Percentiles rank a stretch among this genome's conserved stretches.
Evolutionary conservation across 1,284 basidiomycete species (phyloP).

Genomic region (Wolfiporia cocos): DNA sequence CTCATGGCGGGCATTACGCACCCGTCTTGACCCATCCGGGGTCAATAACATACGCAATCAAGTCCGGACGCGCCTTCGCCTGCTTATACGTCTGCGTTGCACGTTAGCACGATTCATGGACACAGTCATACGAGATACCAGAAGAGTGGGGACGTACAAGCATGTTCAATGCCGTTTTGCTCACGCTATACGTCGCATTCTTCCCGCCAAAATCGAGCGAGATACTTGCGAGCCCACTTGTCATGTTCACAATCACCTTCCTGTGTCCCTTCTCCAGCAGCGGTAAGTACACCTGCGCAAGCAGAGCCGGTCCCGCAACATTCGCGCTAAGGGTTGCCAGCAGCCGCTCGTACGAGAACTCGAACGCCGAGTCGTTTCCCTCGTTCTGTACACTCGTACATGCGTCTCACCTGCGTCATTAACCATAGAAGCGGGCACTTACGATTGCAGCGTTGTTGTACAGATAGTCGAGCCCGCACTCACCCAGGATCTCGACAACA

Average conservation of each 20-base stretch:
- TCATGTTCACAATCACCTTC: conserved; percentile 31
- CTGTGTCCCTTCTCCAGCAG: conserved; percentile 24
- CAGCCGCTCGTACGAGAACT: conserved; percentile 16
- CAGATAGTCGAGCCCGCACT: conserved; percentile 30
- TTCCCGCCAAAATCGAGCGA: conserved; percentile 18
- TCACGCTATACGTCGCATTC: conserved; percentile 24
- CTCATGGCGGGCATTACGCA: background rate
- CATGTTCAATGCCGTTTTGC: conserved; percentile 27
- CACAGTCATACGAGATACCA: background rate
- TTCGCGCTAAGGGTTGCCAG: conserved; percentile 23
- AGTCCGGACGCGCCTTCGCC: conserved; percentile 18
- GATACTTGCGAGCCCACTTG: conserved; percentile 27
- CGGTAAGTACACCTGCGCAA: conserved; percentile 26
- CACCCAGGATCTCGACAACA: conserved; percentile 23
- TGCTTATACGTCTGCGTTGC: conserved; percentile 27
- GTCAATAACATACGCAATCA: conserved; percentile 20
- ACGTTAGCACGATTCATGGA: background rate
- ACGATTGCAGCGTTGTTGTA: conserved; percentile 36
- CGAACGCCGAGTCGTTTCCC: conserved; percentile 21
- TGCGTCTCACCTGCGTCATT: background rate
- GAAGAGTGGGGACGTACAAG: conserved; percentile 18
- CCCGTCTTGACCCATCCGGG: conserved; percentile 29
- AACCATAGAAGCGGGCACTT: conserved; percentile 3
- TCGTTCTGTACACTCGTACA: conserved; percentile 15
- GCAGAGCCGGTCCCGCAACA: conserved; percentile 28